Evolutionary conservation across 768 basidiomycete species (phyloP).

Genomic region (Tylopilus balloui): DNA sequence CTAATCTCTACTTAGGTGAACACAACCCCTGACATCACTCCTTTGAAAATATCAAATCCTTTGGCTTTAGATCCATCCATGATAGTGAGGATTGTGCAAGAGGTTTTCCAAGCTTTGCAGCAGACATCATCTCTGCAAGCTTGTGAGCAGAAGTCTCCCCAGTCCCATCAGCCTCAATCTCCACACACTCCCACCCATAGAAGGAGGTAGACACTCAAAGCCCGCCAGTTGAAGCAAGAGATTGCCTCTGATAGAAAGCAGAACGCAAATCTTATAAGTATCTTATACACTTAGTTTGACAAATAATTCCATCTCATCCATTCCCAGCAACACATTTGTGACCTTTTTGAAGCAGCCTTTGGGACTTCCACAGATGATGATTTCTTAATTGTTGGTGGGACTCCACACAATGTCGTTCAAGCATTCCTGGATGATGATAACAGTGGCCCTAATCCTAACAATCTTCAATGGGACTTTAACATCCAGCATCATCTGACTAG

Average conservation of each 20-base stretch:
- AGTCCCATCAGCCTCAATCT: no score
- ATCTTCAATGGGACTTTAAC: constrained; percentile 2
- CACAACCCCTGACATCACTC: no score
- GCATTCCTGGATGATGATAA: neutral
- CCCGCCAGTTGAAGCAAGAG: neutral
- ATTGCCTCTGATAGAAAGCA: neutral
- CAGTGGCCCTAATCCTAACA: neutral
- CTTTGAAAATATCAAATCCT: no score
- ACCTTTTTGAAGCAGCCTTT: neutral
- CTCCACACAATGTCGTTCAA: neutral
- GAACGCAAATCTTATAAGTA: neutral
- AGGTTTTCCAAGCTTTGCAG: neutral
- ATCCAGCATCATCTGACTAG: neutral
- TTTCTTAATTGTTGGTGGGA: neutral
- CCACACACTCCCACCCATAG: no score
- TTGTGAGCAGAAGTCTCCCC: no score
- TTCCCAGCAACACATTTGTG: neutral
- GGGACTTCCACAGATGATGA: neutral
- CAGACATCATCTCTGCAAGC: no score
- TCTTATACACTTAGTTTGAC: no score
- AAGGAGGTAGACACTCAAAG: neutral
- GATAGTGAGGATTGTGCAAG: neutral
- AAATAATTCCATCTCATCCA: no score
- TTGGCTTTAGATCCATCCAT: neutral
- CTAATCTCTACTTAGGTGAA: no score